These are phyloP conservation scores for Colletotrichum truncatum DNA, from an alignment of 2,329 filamentous ascomycete genomes.

Conservation along the genomic window DNA sequence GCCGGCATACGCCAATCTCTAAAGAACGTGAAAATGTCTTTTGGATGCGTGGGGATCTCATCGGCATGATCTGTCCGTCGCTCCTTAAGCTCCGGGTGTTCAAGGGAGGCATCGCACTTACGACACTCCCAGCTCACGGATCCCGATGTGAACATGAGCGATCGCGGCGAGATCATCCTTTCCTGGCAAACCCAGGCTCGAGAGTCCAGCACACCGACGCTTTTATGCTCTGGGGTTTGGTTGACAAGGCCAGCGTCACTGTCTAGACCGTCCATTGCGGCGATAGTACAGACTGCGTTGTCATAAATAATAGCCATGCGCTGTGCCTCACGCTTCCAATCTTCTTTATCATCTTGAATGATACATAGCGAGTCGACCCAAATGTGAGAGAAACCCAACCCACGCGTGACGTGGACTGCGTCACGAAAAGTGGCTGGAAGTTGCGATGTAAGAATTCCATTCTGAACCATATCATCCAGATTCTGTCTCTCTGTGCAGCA, in stretches of 20 bases:
- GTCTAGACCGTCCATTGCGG: background rate
- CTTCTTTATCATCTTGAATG: background rate
- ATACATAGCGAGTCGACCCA: conserved; percentile 1
- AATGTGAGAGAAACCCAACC: background rate
- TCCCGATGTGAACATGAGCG: background rate
- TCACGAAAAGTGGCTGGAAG: background rate
- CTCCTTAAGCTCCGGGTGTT: background rate
- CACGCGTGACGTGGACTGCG: background rate
- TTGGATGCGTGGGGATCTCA: background rate
- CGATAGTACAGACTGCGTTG: background rate
- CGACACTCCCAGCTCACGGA: conserved; percentile 1
- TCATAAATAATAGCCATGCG: conserved; percentile 10
- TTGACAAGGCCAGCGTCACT: background rate
- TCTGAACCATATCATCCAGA: background rate
- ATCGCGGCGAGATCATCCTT: background rate
- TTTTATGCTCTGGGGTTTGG: background rate
- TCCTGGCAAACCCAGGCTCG: conserved; percentile 14
- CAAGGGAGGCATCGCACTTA: background rate
- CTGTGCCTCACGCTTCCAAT: background rate
- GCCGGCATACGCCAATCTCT: background rate
- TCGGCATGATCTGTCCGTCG: background rate
- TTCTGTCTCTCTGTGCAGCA: background rate
- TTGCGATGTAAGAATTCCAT: background rate
- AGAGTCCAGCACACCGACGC: background rate
- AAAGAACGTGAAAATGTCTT: conserved; percentile 11